These are phyloP conservation scores for Alternaria hordeiaustralica DNA, from an alignment of 2,329 filamentous ascomycete genomes.

Conservation along the genomic window DNA sequence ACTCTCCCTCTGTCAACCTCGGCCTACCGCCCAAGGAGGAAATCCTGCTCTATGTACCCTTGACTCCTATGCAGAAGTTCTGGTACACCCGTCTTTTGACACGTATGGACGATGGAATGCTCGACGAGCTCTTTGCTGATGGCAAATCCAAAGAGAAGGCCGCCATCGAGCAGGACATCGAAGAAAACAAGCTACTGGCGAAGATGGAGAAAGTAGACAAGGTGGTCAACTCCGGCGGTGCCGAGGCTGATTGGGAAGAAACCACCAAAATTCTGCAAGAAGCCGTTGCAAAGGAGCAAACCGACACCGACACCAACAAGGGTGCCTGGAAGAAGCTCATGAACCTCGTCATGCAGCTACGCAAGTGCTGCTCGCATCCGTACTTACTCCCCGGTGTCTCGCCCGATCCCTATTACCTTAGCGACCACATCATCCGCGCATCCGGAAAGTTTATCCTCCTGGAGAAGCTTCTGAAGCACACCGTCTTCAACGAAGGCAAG, in stretches of 20 bases:
- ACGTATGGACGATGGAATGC: conserved; percentile 57
- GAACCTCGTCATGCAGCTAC: conserved; percentile 63
- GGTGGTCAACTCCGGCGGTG: conserved; percentile 16
- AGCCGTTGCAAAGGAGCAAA: conserved; percentile 64
- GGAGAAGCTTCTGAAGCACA: conserved; percentile 58
- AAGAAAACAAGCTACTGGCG: conserved; percentile 45
- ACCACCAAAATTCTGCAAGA: conserved; percentile 95
- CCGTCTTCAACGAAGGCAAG: conserved; percentile 58
- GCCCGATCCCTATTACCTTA: conserved; percentile 55
- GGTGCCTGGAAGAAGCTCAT: conserved; percentile 58
- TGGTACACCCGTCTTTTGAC: conserved; percentile 66
- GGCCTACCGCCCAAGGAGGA: conserved; percentile 65
- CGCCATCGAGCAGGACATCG: conserved; percentile 46
- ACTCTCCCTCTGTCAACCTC: conserved; percentile 60
- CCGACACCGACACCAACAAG: conserved; percentile 37
- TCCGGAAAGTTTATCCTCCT: conserved; percentile 65
- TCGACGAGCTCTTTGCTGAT: conserved; percentile 61
- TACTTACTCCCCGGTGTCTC: conserved; percentile 57
- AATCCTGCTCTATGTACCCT: conserved; percentile 62
- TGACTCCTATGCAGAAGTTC: conserved; percentile 64
- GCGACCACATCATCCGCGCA: conserved; percentile 56
- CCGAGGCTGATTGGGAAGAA: conserved; percentile 61
- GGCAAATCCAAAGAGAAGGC: conserved; percentile 54
- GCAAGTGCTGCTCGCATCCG: conserved; percentile 63
- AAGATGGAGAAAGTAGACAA: conserved; percentile 44